Percentiles rank a stretch among this genome's conserved stretches.
Evolutionary conservation across 306 rosid species (phyloP).

Genomic region (Styphnolobium japonicum): DNA sequence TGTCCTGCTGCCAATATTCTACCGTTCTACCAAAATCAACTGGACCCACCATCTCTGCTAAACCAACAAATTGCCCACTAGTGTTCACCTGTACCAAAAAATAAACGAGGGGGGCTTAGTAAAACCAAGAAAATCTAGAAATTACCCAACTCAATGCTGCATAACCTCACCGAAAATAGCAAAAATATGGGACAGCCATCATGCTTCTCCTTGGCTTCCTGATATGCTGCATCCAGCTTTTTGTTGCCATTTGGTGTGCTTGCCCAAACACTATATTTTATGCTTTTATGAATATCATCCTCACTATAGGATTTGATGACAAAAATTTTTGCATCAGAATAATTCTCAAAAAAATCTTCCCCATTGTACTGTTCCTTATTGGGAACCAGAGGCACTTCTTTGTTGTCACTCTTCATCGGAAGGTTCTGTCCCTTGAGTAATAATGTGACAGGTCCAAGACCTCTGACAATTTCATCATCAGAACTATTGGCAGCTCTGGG

Average conservation of each 20-base stretch:
- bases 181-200: conserved; percentile 50
- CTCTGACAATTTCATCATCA: conserved; percentile 16
- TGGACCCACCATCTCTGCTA: conserved; percentile 56
- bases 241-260: conserved; percentile 55
- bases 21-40: conserved; percentile 42
- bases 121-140: background rate
- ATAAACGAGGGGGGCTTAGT: background rate
- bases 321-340: conserved; percentile 44
- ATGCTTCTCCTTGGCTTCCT: conserved; percentile 46
- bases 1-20: conserved; percentile 56
- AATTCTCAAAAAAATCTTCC: conserved; percentile 34
- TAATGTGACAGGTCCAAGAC: conserved; percentile 35
- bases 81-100: conserved; percentile 42
- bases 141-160: background rate
- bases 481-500: conserved; percentile 43
- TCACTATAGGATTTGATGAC: conserved; percentile 57
- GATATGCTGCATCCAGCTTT: conserved; percentile 43
- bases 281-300: conserved; percentile 60
- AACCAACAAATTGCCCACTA: conserved; percentile 59
- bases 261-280: conserved; percentile 56
- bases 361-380: conserved; percentile 38
- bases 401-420: conserved; percentile 27
- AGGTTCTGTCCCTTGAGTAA: conserved; percentile 42
- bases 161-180: conserved; percentile 47
- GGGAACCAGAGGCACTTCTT: conserved; percentile 28